These are phyloP conservation scores for Hyphodiscus sp. DNA, from an alignment of 2,329 filamentous ascomycete genomes.

Conservation along the genomic window DNA sequence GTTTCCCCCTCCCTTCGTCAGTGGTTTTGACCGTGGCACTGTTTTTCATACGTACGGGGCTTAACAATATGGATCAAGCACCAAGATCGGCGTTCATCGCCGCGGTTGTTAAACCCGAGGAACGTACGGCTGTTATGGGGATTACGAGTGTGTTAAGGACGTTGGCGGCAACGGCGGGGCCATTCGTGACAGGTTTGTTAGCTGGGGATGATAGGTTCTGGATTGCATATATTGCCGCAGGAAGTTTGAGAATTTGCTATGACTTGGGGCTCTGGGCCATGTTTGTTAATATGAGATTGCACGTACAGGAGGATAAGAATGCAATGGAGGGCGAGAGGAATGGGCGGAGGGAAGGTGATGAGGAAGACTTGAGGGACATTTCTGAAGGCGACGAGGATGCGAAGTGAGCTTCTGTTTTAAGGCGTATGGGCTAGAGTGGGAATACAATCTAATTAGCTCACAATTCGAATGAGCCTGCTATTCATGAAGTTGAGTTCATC, in stretches of 20 bases:
- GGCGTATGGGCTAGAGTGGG: too few relatives aligned
- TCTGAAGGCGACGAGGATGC: not conserved
- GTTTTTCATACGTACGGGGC: constrained; percentile 53
- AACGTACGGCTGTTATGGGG: constrained; percentile 66
- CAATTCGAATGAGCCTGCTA: too few relatives aligned
- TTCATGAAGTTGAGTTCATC: too few relatives aligned
- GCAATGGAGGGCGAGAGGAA: not conserved
- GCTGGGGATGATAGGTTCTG: constrained; percentile 51
- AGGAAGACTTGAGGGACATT: not conserved
- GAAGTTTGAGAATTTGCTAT: constrained; percentile 52
- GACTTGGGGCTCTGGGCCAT: constrained; percentile 49
- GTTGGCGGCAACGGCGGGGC: constrained; percentile 52
- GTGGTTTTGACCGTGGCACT: constrained; percentile 54
- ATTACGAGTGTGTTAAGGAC: constrained; percentile 64
- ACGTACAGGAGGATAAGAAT: constrained; percentile 18
- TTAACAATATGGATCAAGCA: constrained; percentile 63
- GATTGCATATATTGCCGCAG: constrained; percentile 55
- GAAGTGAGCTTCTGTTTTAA: not conserved
- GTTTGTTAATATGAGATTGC: constrained; percentile 33
- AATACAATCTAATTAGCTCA: too few relatives aligned
- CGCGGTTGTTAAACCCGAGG: constrained; percentile 53
- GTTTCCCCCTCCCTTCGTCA: constrained; percentile 38
- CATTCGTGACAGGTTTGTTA: constrained; percentile 55
- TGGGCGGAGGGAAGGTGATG: not conserved
- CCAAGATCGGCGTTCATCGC: constrained; percentile 64